phyloP scores from a whole-genome alignment of 106 monocot species.

The Alisma plantagoaquatica region DNA sequence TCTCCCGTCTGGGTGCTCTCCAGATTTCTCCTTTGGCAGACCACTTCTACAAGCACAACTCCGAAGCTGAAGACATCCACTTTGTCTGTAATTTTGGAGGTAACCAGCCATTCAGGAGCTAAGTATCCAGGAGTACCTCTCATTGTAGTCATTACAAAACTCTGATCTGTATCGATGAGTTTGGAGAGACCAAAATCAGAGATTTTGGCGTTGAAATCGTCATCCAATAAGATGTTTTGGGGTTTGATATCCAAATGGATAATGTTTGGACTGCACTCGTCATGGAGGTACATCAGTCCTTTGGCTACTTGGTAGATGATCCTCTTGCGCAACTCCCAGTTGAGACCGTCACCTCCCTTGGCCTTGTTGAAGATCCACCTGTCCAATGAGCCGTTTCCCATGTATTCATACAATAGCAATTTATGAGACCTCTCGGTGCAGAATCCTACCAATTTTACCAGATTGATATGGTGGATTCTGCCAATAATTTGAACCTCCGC shows the following conservation, averaged over 20 bases:
- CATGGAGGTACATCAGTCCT: conserved; percentile 4
- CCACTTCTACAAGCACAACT: neutral
- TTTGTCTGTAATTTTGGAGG: too few species aligned
- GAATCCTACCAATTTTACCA: too few species aligned
- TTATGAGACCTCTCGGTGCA: conserved; percentile 28
- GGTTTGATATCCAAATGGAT: conserved; percentile 8
- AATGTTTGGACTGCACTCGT: conserved; percentile 1
- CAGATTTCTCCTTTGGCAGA: too few species aligned
- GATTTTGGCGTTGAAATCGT: too few species aligned
- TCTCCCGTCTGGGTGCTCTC: neutral
- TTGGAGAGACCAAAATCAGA: too few species aligned
- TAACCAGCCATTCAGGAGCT: too few species aligned
- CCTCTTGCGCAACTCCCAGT: neutral
- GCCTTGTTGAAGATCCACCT: conserved; percentile 4
- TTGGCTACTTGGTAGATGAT: conserved; percentile 3
- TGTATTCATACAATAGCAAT: conserved; percentile 20
- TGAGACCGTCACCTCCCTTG: neutral
- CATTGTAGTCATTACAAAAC: conserved; percentile 5
- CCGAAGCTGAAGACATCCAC: conserved; percentile 10
- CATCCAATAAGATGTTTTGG: too few species aligned
- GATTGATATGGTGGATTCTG: too few species aligned
- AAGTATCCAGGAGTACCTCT: too few species aligned
- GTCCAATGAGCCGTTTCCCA: conserved; percentile 23
- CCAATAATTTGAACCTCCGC: too few species aligned
- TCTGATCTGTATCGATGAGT: conserved; percentile 9